Conservation (phyloP, 768 basidiomycete genomes). For the Collybiopsis luxurians region DNA sequence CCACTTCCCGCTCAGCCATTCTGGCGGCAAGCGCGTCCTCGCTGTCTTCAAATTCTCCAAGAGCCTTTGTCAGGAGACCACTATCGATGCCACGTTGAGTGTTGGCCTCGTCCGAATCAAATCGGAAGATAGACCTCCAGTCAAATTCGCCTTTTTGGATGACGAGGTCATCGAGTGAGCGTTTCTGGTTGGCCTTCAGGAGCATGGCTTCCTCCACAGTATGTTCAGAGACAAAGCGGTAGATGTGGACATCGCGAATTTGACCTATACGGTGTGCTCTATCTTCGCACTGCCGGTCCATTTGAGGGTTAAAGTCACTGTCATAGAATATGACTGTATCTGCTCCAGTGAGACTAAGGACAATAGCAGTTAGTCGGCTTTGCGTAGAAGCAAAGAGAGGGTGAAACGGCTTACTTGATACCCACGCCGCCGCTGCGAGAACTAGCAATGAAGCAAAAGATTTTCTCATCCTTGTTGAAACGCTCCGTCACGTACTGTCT, state of each 20-base stretch:
- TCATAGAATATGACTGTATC: slow-evolving; percentile 98
- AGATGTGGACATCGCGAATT: slow-evolving; percentile 94
- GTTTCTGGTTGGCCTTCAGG: slow-evolving; percentile 97
- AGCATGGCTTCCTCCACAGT: slow-evolving; percentile 97
- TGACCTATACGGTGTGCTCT: slow-evolving; percentile 98
- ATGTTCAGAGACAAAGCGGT: slow-evolving; percentile 85
- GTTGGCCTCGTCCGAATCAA: slow-evolving; percentile 44
- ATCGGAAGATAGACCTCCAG: slow-evolving; percentile 82
- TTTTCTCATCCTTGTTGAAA: slow-evolving; percentile 73
- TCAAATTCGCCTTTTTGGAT: slow-evolving; percentile 95
- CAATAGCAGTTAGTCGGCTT: slow-evolving; percentile 9
- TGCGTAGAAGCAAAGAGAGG: slow-evolving; percentile 15
- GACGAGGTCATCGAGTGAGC: slow-evolving; percentile 84
- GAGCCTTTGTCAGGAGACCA: slow-evolving; percentile 53
- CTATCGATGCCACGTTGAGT: not conserved
- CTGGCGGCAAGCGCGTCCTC: slow-evolving; percentile 85
- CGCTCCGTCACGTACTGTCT: slow-evolving; percentile 88
- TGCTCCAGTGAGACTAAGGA: slow-evolving; percentile 70
- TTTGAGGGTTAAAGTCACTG: slow-evolving; percentile 96
- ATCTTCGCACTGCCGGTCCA: slow-evolving; percentile 97
- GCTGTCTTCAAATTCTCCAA: slow-evolving; percentile 84
- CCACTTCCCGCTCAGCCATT: slow-evolving; percentile 72
- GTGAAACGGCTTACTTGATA: slow-evolving; percentile 69
- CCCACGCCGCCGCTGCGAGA: slow-evolving; percentile 84
- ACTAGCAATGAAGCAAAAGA: slow-evolving; percentile 89